Evolutionary conservation across 345 rosid species (phyloP).

Genomic region (Populus nigra): DNA sequence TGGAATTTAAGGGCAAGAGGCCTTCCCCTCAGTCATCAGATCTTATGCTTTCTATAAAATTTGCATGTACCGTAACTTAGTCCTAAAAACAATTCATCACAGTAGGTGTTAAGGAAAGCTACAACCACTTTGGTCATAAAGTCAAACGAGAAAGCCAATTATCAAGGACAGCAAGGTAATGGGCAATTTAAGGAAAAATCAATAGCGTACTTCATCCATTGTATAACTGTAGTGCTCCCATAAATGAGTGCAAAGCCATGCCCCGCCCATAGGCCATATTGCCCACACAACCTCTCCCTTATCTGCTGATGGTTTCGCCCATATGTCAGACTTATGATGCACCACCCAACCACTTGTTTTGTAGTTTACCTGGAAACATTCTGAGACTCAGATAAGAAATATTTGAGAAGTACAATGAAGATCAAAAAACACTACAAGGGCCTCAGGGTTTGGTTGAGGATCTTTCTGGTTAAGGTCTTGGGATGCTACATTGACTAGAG

Average conservation of each 20-base stretch:
- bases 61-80: neutral
- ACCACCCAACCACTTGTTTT: slow-evolving; percentile 79
- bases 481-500: neutral
- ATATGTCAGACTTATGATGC: slow-evolving; percentile 81
- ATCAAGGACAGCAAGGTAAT: neutral
- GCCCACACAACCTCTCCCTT: slow-evolving; percentile 64
- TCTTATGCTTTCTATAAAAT: too few relatives aligned
- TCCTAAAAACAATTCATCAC: neutral
- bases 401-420: neutral
- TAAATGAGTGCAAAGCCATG: slow-evolving; percentile 96
- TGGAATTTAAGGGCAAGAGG: neutral
- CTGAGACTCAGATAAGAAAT: neutral
- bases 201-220: slow-evolving; percentile 60
- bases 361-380: slow-evolving; percentile 68
- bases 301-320: slow-evolving; percentile 92
- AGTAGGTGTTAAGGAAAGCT: neutral
- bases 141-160: neutral
- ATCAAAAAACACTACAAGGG: neutral
- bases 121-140: neutral
- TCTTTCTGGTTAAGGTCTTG: neutral
- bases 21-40: neutral
- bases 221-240: slow-evolving; percentile 92
- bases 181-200: neutral
- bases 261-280: slow-evolving; percentile 97
- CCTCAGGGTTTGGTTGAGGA: neutral